These are phyloP conservation scores for Pleurotus sapidus DNA, from an alignment of 768 basidiomycete genomes.

Conservation along the genomic window DNA sequence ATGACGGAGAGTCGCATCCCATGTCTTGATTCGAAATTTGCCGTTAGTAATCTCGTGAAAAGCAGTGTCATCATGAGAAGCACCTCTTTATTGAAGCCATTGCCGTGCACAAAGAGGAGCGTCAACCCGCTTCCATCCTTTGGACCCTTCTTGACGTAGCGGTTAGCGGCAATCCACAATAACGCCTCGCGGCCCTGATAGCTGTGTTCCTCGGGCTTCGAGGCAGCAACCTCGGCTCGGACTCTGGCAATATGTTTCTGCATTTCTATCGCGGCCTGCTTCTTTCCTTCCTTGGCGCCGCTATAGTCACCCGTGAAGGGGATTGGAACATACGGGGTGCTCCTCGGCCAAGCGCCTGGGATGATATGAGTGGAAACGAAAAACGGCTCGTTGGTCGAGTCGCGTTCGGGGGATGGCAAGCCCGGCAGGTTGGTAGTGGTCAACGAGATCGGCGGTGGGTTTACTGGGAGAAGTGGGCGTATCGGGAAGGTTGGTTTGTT, in stretches of 20 bases:
- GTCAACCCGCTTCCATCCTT: constrained; percentile 48
- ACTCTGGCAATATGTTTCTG: constrained; percentile 6
- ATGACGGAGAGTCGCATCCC: constrained; percentile 64
- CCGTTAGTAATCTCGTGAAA: constrained; percentile 12
- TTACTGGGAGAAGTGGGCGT: no score
- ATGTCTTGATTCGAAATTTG: constrained; percentile 47
- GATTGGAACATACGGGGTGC: constrained; percentile 36
- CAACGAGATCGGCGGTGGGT: no score
- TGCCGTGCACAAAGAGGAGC: constrained; percentile 77
- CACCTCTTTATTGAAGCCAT: constrained; percentile 88
- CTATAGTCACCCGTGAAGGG: constrained; percentile 16
- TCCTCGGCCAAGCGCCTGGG: constrained; percentile 52
- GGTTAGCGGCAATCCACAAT: constrained; percentile 72
- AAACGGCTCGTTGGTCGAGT: not conserved
- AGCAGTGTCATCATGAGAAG: no score
- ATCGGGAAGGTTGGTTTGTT: no score
- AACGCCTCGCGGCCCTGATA: constrained; percentile 31
- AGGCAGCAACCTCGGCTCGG: no score
- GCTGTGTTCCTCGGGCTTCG: constrained; percentile 13
- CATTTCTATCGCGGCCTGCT: constrained; percentile 20
- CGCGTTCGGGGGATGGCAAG: no score
- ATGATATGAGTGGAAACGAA: constrained; percentile 49
- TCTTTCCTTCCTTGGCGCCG: constrained; percentile 31
- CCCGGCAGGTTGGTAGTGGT: no score
- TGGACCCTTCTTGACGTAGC: constrained; percentile 45